These are phyloP conservation scores for Castanospermum australe DNA, from an alignment of 306 rosid species.

Conservation along the genomic window DNA sequence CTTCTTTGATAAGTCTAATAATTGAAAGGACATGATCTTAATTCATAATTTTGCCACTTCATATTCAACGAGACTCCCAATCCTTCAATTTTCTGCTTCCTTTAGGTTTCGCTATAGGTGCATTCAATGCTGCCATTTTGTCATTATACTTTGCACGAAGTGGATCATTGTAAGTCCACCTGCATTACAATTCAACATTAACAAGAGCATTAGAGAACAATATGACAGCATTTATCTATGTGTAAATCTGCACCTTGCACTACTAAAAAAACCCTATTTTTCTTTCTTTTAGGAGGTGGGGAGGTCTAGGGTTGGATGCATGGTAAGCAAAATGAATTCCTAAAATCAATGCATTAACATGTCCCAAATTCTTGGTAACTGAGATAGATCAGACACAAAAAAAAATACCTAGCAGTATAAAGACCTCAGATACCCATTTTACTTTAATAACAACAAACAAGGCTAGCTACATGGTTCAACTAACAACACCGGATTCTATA, in stretches of 20 bases:
- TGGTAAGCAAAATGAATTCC: slow-evolving; percentile 2
- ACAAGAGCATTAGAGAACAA: slow-evolving; percentile 13
- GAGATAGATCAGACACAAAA: background rate
- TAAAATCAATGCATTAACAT: background rate
- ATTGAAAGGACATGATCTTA: background rate
- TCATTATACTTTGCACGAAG: slow-evolving; percentile 91
- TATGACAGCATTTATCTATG: background rate
- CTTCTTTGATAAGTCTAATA: slow-evolving; percentile 7
- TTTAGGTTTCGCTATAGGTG: slow-evolving; percentile 70
- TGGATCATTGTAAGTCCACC: slow-evolving; percentile 98
- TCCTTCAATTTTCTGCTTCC: slow-evolving; percentile 95
- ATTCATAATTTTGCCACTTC: background rate
- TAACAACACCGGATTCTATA: too few relatives aligned
- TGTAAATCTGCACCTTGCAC: background rate
- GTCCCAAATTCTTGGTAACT: background rate
- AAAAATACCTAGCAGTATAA: background rate
- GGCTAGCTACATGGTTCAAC: too few relatives aligned
- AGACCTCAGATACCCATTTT: background rate
- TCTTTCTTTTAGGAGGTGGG: background rate
- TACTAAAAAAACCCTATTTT: background rate
- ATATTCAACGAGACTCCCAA: slow-evolving; percentile 68
- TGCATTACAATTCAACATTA: slow-evolving; percentile 40
- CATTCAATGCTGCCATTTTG: slow-evolving; percentile 93
- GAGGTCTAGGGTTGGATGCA: background rate
- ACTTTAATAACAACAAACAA: background rate